These are phyloP conservation scores for Neonectria neomacrospora DNA, from an alignment of 2,329 filamentous ascomycete genomes.

Conservation along the genomic window DNA sequence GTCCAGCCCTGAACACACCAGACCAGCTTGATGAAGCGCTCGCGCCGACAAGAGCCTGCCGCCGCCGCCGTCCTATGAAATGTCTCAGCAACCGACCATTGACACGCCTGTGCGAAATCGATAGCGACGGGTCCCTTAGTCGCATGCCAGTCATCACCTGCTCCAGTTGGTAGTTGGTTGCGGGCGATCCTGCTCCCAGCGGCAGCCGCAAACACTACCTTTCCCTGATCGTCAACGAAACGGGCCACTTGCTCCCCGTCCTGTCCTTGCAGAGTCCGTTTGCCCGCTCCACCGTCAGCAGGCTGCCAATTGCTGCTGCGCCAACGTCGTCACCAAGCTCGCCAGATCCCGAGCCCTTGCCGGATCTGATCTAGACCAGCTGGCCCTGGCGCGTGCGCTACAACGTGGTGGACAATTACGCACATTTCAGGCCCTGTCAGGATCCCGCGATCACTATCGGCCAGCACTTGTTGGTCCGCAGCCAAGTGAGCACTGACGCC, in stretches of 20 bases:
- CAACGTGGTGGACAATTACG: slow-evolving; percentile 40
- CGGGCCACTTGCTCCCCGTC: slow-evolving; percentile 33
- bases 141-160: slow-evolving; percentile 41
- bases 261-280: slow-evolving; percentile 32
- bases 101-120: slow-evolving; percentile 35
- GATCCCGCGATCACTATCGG: slow-evolving; percentile 43
- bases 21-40: slow-evolving; percentile 28
- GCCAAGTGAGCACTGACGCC: slow-evolving; percentile 39
- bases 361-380: slow-evolving; percentile 41
- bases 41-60: slow-evolving; percentile 30
- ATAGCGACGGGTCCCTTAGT: slow-evolving; percentile 37
- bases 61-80: slow-evolving; percentile 37
- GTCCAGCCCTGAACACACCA: slow-evolving; percentile 20
- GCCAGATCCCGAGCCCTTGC: slow-evolving; percentile 44
- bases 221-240: slow-evolving; percentile 28
- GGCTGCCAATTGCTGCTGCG: slow-evolving; percentile 43
- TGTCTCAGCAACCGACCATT: slow-evolving; percentile 41
- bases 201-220: slow-evolving; percentile 43
- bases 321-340: slow-evolving; percentile 41
- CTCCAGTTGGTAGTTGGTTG: slow-evolving; percentile 42
- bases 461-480: slow-evolving; percentile 43
- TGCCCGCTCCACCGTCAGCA: slow-evolving; percentile 37
- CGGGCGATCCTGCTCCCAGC: slow-evolving; percentile 31
- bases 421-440: slow-evolving; percentile 40
- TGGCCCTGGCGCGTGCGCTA: slow-evolving; percentile 41